Conservation (phyloP, 2,329 filamentous ascomycete species). For the Orbilia oligospora region DNA sequence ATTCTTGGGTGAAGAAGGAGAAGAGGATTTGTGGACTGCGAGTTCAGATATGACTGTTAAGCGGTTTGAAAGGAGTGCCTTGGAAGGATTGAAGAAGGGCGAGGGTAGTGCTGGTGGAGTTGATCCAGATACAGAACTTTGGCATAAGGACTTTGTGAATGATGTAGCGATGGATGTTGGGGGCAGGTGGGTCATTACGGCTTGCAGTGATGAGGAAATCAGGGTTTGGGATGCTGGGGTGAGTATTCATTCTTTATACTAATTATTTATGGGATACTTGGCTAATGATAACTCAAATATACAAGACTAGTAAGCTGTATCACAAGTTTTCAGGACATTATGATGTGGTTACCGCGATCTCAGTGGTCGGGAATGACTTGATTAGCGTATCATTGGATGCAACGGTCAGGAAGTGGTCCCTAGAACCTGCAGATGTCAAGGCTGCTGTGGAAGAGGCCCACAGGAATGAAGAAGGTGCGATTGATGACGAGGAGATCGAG, state of each 20-base stretch:
- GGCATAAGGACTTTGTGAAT: constrained; percentile 90
- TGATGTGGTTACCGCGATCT: constrained; percentile 89
- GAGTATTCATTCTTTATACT: constrained; percentile 61
- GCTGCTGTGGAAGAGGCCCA: constrained; percentile 67
- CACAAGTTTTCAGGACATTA: constrained; percentile 86
- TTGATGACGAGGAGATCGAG: constrained; percentile 67
- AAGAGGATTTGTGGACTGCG: constrained; percentile 87
- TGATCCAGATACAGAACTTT: constrained; percentile 68
- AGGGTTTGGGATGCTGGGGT: constrained; percentile 84
- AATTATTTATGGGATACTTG: neutral
- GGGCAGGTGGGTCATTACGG: constrained; percentile 85
- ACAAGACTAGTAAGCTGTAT: constrained; percentile 78
- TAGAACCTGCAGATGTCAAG: constrained; percentile 75
- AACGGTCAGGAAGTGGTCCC: constrained; percentile 86
- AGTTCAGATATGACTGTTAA: constrained; percentile 91
- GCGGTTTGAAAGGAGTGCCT: constrained; percentile 68
- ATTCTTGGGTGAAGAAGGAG: constrained; percentile 76
- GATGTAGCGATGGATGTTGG: constrained; percentile 79
- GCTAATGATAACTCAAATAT: neutral
- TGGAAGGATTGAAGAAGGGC: constrained; percentile 25
- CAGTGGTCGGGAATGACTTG: constrained; percentile 74
- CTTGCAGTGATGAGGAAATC: constrained; percentile 90
- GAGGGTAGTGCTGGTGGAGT: constrained; percentile 47
- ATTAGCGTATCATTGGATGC: constrained; percentile 91
- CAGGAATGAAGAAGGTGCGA: constrained; percentile 66